Conservation (phyloP, 139 green algal genomes). For the Chlamydomonas sphaeroides region DNA sequence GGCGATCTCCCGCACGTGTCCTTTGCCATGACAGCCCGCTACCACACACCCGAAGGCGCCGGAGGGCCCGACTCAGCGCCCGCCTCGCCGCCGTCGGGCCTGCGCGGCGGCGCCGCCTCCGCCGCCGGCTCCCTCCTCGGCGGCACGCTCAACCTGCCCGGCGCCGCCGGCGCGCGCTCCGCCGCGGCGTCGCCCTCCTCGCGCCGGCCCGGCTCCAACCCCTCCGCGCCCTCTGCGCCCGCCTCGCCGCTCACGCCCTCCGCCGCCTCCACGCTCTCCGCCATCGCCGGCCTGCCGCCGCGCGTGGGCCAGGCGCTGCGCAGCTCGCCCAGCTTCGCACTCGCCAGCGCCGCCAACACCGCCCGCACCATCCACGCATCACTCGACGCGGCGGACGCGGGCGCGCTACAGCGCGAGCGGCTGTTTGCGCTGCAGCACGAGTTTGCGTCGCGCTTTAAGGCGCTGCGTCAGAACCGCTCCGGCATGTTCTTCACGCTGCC, state of each 20-base stretch:
- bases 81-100: no score
- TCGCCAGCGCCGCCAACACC: slow-evolving; percentile 31
- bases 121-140: background rate
- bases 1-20: background rate
- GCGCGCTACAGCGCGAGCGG: slow-evolving; percentile 41
- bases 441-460: slow-evolving; percentile 25
- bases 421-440: slow-evolving; percentile 52
- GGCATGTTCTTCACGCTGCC: slow-evolving; percentile 69
- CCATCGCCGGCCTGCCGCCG: slow-evolving; percentile 10
- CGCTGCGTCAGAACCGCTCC: slow-evolving; percentile 27
- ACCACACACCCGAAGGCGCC: no score
- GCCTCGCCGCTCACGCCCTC: no score
- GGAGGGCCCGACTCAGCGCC: no score
- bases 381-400: slow-evolving; percentile 26
- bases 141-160: slow-evolving; percentile 22
- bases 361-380: slow-evolving; percentile 25
- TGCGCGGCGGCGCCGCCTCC: background rate
- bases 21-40: background rate
- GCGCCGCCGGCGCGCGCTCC: background rate
- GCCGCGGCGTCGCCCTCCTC: background rate
- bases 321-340: background rate
- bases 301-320: slow-evolving; percentile 9
- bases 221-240: background rate
- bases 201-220: background rate
- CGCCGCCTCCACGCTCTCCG: background rate